Evolutionary conservation across 306 rosid genomes (phyloP).

Genomic region (Ormosia semicastrata): DNA sequence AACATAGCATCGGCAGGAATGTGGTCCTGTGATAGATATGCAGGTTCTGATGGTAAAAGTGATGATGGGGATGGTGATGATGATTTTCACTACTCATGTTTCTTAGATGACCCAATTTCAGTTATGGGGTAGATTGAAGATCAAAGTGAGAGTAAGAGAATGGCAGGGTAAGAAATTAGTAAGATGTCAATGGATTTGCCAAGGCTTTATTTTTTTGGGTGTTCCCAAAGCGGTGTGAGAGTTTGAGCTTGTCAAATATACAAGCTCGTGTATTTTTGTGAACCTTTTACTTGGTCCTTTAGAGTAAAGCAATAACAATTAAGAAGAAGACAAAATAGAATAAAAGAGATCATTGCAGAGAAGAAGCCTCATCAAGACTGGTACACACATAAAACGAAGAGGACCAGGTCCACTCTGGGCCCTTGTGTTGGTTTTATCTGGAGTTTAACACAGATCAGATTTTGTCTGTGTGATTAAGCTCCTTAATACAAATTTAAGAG

Average conservation of each 20-base stretch:
- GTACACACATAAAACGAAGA: constrained; percentile 3
- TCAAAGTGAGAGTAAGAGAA: background rate
- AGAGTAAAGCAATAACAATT: background rate
- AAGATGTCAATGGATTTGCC: background rate
- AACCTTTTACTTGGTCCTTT: constrained; percentile 17
- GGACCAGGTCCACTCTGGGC: constrained; percentile 8
- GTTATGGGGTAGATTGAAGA: background rate
- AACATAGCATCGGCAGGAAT: constrained; percentile 83
- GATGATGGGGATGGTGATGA: constrained; percentile 31
- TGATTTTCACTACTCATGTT: constrained; percentile 51
- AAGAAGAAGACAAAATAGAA: background rate
- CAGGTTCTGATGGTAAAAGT: constrained; percentile 21
- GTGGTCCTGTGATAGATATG: constrained; percentile 40
- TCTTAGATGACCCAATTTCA: background rate
- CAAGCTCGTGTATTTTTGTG: constrained; percentile 12
- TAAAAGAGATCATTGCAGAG: constrained; percentile 4
- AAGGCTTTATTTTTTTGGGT: constrained; percentile 16
- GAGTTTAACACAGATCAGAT: background rate
- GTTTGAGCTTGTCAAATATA: constrained; percentile 41
- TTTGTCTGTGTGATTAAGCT: background rate
- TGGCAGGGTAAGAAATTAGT: background rate
- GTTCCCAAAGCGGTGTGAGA: background rate
- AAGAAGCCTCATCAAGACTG: background rate
- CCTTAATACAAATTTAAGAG: constrained; percentile 16
- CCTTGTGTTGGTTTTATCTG: constrained; percentile 10